Evolutionary conservation across 1,284 basidiomycete genomes (phyloP).

Genomic region (Ganoderma leucocontextum): DNA sequence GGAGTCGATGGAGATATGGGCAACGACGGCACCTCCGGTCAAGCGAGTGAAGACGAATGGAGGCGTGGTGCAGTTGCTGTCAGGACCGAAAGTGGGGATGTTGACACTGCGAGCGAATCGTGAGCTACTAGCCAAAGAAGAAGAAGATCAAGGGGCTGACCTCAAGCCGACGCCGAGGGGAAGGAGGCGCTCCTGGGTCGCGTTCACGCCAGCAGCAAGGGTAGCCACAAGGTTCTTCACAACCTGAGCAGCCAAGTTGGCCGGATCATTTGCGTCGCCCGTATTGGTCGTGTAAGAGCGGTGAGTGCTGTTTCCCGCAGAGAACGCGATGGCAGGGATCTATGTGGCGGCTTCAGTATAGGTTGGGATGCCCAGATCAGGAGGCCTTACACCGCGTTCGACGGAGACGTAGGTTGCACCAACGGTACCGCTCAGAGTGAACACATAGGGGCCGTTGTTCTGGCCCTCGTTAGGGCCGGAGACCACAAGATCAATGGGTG

Average conservation of each 20-base stretch:
- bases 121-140: background rate
- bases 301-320: conserved; percentile 41
- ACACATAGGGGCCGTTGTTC: conserved; percentile 40
- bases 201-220: conserved; percentile 34
- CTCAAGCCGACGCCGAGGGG: conserved; percentile 39
- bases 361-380: background rate
- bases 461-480: conserved; percentile 42
- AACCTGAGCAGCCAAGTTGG: conserved; percentile 38
- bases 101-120: conserved; percentile 32
- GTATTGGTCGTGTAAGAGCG: conserved; percentile 42
- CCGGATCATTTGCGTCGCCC: conserved; percentile 35
- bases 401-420: conserved; percentile 40
- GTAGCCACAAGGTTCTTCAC: conserved; percentile 37
- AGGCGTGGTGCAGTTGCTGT: conserved; percentile 38
- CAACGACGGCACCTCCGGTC: conserved; percentile 36
- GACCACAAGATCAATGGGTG: conserved; percentile 39
- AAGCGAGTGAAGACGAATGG: conserved; percentile 40
- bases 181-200: conserved; percentile 33
- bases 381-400: conserved; percentile 37
- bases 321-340: conserved; percentile 42
- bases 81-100: conserved; percentile 38
- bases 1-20: conserved; percentile 33
- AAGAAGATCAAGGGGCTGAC: conserved; percentile 24
- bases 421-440: conserved; percentile 41
- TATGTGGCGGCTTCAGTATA: conserved; percentile 4